Conservation (phyloP, 108 stramenopile species). For the Schizochytrium sp. region DNA sequence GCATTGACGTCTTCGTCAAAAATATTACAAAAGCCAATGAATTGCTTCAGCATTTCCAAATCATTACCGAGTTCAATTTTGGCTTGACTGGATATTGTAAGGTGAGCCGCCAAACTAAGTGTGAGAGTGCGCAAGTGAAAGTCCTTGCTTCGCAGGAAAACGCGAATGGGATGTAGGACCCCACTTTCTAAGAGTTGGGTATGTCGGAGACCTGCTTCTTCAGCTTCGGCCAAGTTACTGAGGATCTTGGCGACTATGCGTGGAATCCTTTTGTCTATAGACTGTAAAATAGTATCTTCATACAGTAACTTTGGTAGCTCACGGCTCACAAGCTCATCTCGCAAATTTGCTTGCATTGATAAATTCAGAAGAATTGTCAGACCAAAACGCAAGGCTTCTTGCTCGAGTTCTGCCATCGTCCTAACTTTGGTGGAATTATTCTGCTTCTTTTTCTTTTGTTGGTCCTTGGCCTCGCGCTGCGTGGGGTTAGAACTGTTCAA, state of each 20-base stretch:
- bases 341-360: background rate
- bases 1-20: constrained; percentile 55
- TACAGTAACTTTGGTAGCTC: background rate
- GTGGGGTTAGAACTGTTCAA: background rate
- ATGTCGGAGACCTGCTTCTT: background rate
- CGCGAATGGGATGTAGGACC: constrained; percentile 22
- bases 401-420: constrained; percentile 48
- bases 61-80: constrained; percentile 1
- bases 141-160: constrained; percentile 26
- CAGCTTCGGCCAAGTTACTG: background rate
- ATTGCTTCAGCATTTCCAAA: constrained; percentile 32
- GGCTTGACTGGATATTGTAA: background rate
- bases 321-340: constrained; percentile 10
- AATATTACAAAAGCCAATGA: constrained; percentile 2
- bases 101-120: background rate
- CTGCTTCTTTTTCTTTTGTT: background rate
- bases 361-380: background rate
- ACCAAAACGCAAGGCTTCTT: constrained; percentile 10
- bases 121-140: constrained; percentile 11
- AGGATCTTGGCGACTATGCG: constrained; percentile 35
- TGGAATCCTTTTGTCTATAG: constrained; percentile 3
- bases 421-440: background rate
- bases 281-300: constrained; percentile 17
- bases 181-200: constrained; percentile 16
- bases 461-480: background rate